Evolutionary conservation across 441 rosid genomes (phyloP), one percentile per base, ranked within the genome.

Genomic region (Pelargonium myrrhifolium): DNA sequence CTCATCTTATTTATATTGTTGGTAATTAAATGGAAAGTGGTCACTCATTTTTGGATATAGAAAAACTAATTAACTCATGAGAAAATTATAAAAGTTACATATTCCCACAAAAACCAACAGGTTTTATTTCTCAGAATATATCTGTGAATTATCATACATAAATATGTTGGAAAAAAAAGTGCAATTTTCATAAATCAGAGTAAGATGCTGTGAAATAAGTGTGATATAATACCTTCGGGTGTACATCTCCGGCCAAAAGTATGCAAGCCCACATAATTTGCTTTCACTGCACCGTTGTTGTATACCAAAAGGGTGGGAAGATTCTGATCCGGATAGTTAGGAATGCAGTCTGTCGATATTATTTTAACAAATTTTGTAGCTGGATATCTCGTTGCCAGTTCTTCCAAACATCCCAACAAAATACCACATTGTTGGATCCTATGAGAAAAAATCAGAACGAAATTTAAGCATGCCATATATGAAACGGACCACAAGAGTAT

Each of bases 291-390:
- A 65, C 93, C 82, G 76, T 84, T 92, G 66, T 86, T 90, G 82
- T 92, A 95, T 65, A 92, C 98, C 80, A 90, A 70, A 59, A 95
- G 64, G 68, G 98, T 92, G 12, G 99, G 98, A 72, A 95, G 89
- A 82, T 92, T 92, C n/a, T 77, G 72, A 72, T 92, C 97, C 0
- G 98, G 98, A 72, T 90, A 95, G 63, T 90, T 92, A 0, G 96
- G 99, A 72, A 95, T 95, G 78, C 98, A 95, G 69, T 95, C 98
- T 0, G 97, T 95, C 2, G 99, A 95, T 71, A 95, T 86, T 12
- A 95, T 90, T 80, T 92, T 89, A 62, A 92, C 98, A 73, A 92
- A 95, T 83, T 95, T 92, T 0, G 99, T 92, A 1, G 85, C 95
- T 18, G 96, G 94, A 69, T 95, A 90, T 85, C 79, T 89, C n/a